Conservation (phyloP, 1,284 basidiomycete species). For the Ceratobasidium sp. region DNA sequence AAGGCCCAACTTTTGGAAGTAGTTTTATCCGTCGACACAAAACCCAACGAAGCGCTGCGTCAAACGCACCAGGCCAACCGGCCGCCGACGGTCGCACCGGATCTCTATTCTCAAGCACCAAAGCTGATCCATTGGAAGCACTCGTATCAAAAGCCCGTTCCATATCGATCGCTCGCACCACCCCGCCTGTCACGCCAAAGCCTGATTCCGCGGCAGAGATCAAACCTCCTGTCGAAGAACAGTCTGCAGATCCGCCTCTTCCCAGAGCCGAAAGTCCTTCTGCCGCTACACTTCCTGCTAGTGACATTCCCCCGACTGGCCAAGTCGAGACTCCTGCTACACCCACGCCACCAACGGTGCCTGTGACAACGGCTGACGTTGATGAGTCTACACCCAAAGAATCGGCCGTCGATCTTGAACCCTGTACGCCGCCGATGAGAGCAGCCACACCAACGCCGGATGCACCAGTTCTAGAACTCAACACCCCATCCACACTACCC, state of each 20-base stretch:
- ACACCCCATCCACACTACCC: background rate
- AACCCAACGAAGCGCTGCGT: slow-evolving; percentile 8
- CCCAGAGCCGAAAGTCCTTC: background rate
- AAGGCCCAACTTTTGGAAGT: background rate
- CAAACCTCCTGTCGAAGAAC: background rate
- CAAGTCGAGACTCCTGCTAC: background rate
- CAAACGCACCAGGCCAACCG: background rate
- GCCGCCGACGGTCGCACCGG: background rate
- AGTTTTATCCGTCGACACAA: slow-evolving; percentile 26
- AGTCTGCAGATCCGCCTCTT: background rate
- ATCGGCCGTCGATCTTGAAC: slow-evolving; percentile 11
- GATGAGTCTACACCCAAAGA: slow-evolving; percentile 32
- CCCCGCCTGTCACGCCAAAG: slow-evolving; percentile 12
- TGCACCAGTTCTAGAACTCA: background rate
- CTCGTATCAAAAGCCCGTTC: slow-evolving; percentile 36
- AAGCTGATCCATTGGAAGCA: slow-evolving; percentile 22
- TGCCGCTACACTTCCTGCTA: background rate
- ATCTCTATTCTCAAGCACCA: slow-evolving; percentile 22
- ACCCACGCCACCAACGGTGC: background rate
- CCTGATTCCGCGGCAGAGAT: background rate
- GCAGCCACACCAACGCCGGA: slow-evolving; percentile 17
- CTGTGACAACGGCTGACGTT: background rate
- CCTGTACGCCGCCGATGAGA: slow-evolving; percentile 7
- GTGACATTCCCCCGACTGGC: background rate
- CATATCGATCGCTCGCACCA: slow-evolving; percentile 5